Base-by-base conservation (phyloP, 2,329 filamentous ascomycete species). In the Arthrobotrys sphaeroides region DNA sequence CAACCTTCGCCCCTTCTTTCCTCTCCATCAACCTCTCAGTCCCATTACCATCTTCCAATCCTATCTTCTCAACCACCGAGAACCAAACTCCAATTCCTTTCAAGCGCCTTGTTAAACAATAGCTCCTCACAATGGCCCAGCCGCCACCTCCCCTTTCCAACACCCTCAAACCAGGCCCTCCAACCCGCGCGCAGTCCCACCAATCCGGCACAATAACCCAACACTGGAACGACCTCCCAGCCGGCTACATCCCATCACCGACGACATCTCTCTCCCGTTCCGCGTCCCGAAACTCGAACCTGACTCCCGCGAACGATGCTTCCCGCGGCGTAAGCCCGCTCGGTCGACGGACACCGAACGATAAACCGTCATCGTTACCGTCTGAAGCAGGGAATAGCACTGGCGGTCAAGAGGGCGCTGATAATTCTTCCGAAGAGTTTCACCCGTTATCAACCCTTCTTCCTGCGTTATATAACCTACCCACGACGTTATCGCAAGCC, bases 191-290 rank as follows among this genome's bases (percentile, higher is more conserved):
- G 13, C 72, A 77, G 10, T 80, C 79, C 9, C 79, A 80, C 62
- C 78, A 80, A 66, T 78, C 77, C 6, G 79, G 79, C 2, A 69
- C 69, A 12, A 80, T 80, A 49, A 73, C 78, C 40, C 61, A 79
- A 26, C 79, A 80, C 78, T 80, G 79, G 79, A 80, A 80, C 70
- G 79, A 80, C 69, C 78, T 80, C 36, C 79, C 79, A 2, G 45
- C 73, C 13, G 62, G 68, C 13, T 79, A 79, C 67, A 78, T 79
- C 22, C 77, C 77, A 6, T 73, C 73, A 1, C 68, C 61, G 16
- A 73, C 69, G 40, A 60, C 28, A 2, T 69, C 73, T 13, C 24
- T 38, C n/a, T 77, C 77, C n/a, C 76, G 75, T 4, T 77, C 59
- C 20, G 59, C 69, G 2, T 78, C 78, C 9, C 70, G 77, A 6